phyloP scores from a whole-genome alignment of 257 asterid genomes.

The Solanum paucissectum region DNA sequence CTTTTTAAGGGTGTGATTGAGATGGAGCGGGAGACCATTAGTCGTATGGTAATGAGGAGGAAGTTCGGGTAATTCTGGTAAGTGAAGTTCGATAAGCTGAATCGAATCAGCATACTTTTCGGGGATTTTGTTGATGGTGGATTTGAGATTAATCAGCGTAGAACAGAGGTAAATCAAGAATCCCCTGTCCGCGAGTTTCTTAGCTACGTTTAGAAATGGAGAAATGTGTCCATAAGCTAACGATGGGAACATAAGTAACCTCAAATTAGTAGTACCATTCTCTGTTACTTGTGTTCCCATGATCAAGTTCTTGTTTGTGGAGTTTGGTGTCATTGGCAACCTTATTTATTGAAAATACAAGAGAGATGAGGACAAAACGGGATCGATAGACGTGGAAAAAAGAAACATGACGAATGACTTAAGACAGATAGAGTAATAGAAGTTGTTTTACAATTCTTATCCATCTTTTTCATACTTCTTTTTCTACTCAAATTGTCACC shows the following conservation, averaged over 20 bases:
- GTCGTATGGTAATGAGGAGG: conserved; percentile 41
- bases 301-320: neutral
- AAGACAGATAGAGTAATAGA: too few relatives aligned
- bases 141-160: conserved; percentile 28
- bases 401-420: too few relatives aligned
- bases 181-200: conserved; percentile 16
- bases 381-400: too few relatives aligned
- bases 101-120: neutral
- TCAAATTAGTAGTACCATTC: neutral
- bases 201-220: conserved; percentile 39
- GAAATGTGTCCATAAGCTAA: conserved; percentile 50
- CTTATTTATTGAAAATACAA: neutral
- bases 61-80: conserved; percentile 23
- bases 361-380: too few relatives aligned
- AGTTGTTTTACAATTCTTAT: too few relatives aligned
- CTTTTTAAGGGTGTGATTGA: too few relatives aligned
- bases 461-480: too few relatives aligned
- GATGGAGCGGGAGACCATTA: conserved; percentile 35
- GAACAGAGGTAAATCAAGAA: conserved; percentile 21
- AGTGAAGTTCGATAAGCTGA: conserved; percentile 23
- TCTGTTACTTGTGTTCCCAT: conserved; percentile 6
- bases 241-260: conserved; percentile 38
- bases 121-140: conserved; percentile 16
- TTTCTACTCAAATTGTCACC: too few relatives aligned
- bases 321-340: neutral